Evolutionary conservation across 805 yeast species (phyloP).

Genomic region (Wickerhamiella kazuoi): DNA sequence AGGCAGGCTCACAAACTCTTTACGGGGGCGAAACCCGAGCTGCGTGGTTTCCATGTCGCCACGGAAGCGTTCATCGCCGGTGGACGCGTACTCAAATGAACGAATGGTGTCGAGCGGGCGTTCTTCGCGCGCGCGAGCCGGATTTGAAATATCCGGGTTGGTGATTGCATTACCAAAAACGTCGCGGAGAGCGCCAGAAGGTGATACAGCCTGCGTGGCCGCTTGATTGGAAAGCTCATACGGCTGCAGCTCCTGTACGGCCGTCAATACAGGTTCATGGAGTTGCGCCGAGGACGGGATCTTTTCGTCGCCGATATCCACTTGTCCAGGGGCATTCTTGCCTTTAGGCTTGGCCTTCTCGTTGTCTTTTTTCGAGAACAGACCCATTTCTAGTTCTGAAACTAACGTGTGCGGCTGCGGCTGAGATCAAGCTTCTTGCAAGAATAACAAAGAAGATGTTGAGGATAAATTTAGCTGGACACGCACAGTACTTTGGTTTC

Average conservation of each 20-base stretch:
- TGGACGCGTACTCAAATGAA: slow-evolving; percentile 81
- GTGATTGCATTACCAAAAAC: slow-evolving; percentile 69
- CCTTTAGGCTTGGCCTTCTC: slow-evolving; percentile 1
- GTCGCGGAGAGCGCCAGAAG: slow-evolving; percentile 46
- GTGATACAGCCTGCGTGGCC: slow-evolving; percentile 23
- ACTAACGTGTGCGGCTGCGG: no score
- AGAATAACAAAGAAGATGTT: no score
- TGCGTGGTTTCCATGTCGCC: slow-evolving; percentile 65
- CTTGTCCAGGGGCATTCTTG: not conserved
- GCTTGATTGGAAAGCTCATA: slow-evolving; percentile 46
- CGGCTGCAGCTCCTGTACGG: slow-evolving; percentile 92
- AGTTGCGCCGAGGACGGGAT: slow-evolving; percentile 25
- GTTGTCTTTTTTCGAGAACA: slow-evolving; percentile 13
- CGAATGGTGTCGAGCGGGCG: slow-evolving; percentile 94
- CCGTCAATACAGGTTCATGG: slow-evolving; percentile 81
- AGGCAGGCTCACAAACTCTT: slow-evolving; percentile 41
- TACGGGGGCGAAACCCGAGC: slow-evolving; percentile 75
- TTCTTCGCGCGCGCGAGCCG: slow-evolving; percentile 84
- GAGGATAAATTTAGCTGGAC: no score
- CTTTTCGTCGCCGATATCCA: slow-evolving; percentile 13
- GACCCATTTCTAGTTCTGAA: no score
- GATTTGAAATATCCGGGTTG: slow-evolving; percentile 78
- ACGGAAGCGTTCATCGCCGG: slow-evolving; percentile 66
- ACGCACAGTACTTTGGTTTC: no score
- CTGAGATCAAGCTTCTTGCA: no score